These are phyloP conservation scores for Beta macrorhiza DNA, from an alignment of 179 eudicot species.

Conservation along the genomic window DNA sequence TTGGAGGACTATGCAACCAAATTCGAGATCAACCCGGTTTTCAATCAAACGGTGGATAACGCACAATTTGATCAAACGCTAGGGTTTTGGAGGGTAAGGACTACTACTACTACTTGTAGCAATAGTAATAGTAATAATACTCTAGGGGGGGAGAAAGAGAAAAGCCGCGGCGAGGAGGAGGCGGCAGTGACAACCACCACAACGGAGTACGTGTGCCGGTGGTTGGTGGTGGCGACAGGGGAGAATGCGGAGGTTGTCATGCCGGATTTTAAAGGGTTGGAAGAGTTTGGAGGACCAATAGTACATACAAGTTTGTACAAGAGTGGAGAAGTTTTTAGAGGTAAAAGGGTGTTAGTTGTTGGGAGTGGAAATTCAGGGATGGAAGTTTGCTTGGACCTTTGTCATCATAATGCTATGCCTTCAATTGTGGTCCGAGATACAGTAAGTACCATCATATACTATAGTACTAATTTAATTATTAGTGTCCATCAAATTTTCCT, in stretches of 20 bases:
- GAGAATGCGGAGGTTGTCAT: constrained; percentile 57
- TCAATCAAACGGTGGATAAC: constrained; percentile 38
- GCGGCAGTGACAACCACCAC: not conserved
- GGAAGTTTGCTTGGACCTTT: constrained; percentile 70
- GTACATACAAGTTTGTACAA: constrained; percentile 54
- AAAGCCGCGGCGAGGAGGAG: not conserved
- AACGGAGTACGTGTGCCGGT: constrained; percentile 42
- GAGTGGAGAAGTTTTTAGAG: constrained; percentile 52
- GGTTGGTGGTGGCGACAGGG: constrained; percentile 70
- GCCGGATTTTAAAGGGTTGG: constrained; percentile 49
- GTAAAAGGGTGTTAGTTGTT: constrained; percentile 53
- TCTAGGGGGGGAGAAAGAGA: not conserved
- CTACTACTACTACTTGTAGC: not conserved
- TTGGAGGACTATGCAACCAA: constrained; percentile 44
- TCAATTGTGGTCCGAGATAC: constrained; percentile 57
- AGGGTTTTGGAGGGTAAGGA: constrained; percentile 49
- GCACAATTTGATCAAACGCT: constrained; percentile 44
- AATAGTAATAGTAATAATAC: not conserved
- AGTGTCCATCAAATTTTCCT: constrained; percentile 7
- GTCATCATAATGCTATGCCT: constrained; percentile 48
- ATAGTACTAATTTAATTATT: not conserved
- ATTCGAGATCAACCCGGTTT: constrained; percentile 47
- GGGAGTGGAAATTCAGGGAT: constrained; percentile 77
- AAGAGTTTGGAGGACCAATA: constrained; percentile 42
- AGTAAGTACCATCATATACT: constrained; percentile 34